A percentile compares a stretch with the other conserved stretches of the same genome.
Conservation (phyloP, 2,329 filamentous ascomycete species). For the Diaporthe ilicicola region DNA sequence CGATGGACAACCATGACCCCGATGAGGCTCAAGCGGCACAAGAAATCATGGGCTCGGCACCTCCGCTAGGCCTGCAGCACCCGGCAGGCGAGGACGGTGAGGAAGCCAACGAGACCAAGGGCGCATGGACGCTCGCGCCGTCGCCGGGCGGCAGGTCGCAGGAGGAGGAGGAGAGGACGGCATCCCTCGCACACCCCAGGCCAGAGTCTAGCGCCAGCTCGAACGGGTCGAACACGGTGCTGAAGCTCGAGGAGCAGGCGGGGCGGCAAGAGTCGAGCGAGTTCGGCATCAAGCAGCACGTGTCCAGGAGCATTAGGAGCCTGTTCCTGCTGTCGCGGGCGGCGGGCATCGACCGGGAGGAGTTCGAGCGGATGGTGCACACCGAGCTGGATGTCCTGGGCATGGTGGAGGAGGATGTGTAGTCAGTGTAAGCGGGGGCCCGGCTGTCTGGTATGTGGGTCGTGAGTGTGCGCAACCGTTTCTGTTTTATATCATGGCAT, state of each 20-base stretch:
- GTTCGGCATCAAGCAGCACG: constrained; percentile 80
- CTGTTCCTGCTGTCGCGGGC: constrained; percentile 75
- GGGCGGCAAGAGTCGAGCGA: constrained; percentile 70
- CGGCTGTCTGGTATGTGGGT: neutral
- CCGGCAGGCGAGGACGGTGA: constrained; percentile 37
- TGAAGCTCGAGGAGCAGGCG: constrained; percentile 66
- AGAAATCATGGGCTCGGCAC: constrained; percentile 51
- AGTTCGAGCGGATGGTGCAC: constrained; percentile 77
- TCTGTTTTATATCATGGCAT: neutral
- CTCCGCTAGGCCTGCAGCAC: constrained; percentile 44
- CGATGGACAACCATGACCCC: constrained; percentile 83
- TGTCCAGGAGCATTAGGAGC: constrained; percentile 80
- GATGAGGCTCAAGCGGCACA: constrained; percentile 59
- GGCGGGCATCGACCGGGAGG: constrained; percentile 76
- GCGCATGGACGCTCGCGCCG: constrained; percentile 53
- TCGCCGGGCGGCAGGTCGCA: constrained; percentile 46
- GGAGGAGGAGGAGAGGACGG: constrained; percentile 49
- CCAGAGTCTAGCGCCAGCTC: constrained; percentile 67
- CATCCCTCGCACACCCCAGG: constrained; percentile 61
- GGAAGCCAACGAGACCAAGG: constrained; percentile 47
- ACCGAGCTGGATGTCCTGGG: constrained; percentile 76
- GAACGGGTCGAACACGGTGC: constrained; percentile 65
- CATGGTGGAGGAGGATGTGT: constrained; percentile 68
- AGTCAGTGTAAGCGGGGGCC: constrained; percentile 17
- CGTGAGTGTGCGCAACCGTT: neutral